Base-by-base conservation (phyloP, 306 rosid species). In the Begonia loranthoides region DNA sequence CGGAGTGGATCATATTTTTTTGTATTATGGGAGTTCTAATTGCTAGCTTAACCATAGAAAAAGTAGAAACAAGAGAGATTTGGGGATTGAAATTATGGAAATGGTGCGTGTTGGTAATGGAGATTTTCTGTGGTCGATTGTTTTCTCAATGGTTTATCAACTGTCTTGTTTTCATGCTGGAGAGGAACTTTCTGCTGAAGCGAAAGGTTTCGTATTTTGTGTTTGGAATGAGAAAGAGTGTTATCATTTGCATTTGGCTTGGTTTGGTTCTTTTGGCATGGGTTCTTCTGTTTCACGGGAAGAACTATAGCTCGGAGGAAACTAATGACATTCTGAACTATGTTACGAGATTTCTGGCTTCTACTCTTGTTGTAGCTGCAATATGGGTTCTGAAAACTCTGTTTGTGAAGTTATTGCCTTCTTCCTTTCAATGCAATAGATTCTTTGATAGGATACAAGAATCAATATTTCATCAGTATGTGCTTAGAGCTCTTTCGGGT, bases 371-470 rank as follows among this genome's bases (percentile, higher is more conserved):
- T 52, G 87, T 79, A n/a, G 71, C 89, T 49, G 77, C 69, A 64
- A 61, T 80, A 1, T 87, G 96, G 96, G 62, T 87, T 50, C 62
- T 78, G 40, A 87, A 87, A 63, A 83, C 96, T 1, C 66, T 87
- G 8, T 5, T 66, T 46, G 94, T 87, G 15, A 87, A 87, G 72
- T 82, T 83, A 5, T 17, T 87, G 14, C 90, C 96, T 19, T 87
- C 94, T 3, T 78, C 90, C 10, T 87, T 79, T 63, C 96, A 87
- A 54, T 87, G 83, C 0, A 80, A 80, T 21, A 78, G 90, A 0
- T 87, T 75, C 55, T 87, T 87, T 41, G 94, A 87, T 68, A 67
- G 94, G 59, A 87, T 87, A 72, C 94, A 83, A 49, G 96, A 87
- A 16, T 65, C 92, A 0, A 66, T 87, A 44, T 83, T 83, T 50